phyloP scores from a whole-genome alignment of 345 rosid species.

The Mallotus nudiflorus region DNA sequence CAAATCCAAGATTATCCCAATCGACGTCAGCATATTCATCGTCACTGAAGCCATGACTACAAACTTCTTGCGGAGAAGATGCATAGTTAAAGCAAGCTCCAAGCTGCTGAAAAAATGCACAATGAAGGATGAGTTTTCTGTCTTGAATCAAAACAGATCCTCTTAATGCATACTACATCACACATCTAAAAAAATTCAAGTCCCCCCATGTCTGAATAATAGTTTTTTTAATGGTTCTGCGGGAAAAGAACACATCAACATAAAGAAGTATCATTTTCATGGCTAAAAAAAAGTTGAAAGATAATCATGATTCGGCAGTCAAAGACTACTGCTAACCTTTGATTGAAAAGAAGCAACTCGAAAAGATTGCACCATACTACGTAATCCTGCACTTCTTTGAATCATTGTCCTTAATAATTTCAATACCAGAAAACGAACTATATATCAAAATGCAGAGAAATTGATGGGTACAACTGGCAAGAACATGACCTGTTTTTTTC shows the following conservation, averaged over 20 bases:
- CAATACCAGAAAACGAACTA: not conserved
- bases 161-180: too few species aligned
- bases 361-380: conserved; percentile 20
- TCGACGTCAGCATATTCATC: conserved; percentile 72
- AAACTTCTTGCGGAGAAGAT: conserved; percentile 28
- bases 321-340: conserved; percentile 17
- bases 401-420: conserved; percentile 18
- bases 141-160: too few species aligned
- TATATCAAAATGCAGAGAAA: not conserved
- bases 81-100: conserved; percentile 28
- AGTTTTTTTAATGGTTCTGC: too few species aligned
- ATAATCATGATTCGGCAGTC: too few species aligned
- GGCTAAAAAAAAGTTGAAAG: too few species aligned
- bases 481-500: too few species aligned
- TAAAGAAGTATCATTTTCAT: too few species aligned
- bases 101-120: conserved; percentile 23
- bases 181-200: too few species aligned
- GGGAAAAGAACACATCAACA: too few species aligned
- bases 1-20: conserved; percentile 85
- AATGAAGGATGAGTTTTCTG: not conserved
- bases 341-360: conserved; percentile 23
- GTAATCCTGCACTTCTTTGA: conserved; percentile 20
- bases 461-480: not conserved
- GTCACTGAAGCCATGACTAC: conserved; percentile 30
- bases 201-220: too few species aligned